phyloP scores from a whole-genome alignment of 257 asterid genomes.

The Nicotiana tabacum region DNA sequence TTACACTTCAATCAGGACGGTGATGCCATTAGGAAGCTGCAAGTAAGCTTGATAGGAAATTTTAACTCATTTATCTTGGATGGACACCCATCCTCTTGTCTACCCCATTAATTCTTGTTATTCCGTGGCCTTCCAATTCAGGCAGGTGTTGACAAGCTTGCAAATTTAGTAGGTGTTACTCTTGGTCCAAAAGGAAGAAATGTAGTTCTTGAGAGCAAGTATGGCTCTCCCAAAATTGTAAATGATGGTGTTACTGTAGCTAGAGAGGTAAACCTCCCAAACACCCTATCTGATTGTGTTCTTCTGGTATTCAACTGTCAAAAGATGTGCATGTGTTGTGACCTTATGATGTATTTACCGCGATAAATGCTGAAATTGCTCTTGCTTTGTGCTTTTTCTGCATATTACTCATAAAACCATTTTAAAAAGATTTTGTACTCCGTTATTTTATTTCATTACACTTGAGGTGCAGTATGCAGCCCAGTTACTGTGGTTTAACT shows the following conservation, averaged over 20 bases:
- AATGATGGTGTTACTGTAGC: constrained; percentile 99
- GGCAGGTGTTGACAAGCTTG: constrained; percentile 83
- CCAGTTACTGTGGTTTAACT: background rate
- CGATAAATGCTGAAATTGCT: background rate
- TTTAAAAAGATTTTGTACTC: background rate
- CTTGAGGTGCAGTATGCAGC: background rate
- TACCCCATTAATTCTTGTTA: background rate
- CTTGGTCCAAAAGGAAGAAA: constrained; percentile 98
- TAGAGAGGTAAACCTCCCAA: constrained; percentile 51
- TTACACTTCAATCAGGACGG: constrained; percentile 95
- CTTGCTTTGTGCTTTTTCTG: background rate
- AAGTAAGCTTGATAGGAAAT: constrained; percentile 30
- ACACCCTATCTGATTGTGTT: background rate
- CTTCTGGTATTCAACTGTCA: background rate
- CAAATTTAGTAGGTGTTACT: constrained; percentile 94
- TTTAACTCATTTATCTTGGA: background rate
- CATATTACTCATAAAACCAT: background rate
- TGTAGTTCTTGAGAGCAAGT: constrained; percentile 95
- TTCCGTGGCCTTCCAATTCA: constrained; percentile 25
- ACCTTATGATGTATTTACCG: background rate
- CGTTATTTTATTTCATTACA: background rate
- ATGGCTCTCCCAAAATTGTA: constrained; percentile 93
- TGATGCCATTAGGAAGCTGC: constrained; percentile 78
- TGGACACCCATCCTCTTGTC: background rate
- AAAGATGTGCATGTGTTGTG: background rate